Base-by-base conservation (phyloP, 1,284 basidiomycete species). In the Apiotrichum brassicae region DNA sequence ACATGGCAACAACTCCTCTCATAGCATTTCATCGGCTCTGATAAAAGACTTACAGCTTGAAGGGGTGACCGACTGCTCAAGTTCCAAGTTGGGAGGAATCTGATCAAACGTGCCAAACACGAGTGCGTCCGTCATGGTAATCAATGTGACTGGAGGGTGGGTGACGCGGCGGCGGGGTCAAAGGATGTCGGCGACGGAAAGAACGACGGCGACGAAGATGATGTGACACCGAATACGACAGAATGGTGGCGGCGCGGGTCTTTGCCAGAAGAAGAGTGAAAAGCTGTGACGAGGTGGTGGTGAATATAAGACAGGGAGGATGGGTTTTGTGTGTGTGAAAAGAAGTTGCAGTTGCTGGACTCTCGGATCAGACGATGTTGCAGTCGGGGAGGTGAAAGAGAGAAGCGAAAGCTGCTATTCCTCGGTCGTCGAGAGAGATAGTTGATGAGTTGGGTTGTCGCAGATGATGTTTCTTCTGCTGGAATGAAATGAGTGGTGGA, bases 101-200 rank as follows among this genome's bases (percentile, higher is more conserved):
- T 32, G 40, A 26, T 42, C 40, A 16, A 42, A 42, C 12, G 40
- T 30, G 26, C 26, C 26, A 32, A 42, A 42, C 40, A 30, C 28
- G 25, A 42, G 40, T 32, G 40, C 40, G 40, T 42, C 40, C 38
- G 38, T 40, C 38, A 40, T 40, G 38, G 23, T 16, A 18, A n/a
- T 23, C 38, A 40, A 26, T 26, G 25, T 12, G 7, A 18, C 24
- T 23, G 4, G 14, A 30, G 4, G 40, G 26, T 18, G 40, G 40
- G 18, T 42, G 40, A 23, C 40, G 40, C 18, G 40, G 40, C 28
- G 40, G 40, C 26, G 40, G 26, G 7, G 25, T 20, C n/a, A 42
- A 23, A 14, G 12, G 26, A 11, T 42, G 40, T 42, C 40, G 40
- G 19, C 40, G 40, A 42, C 40, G 40, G 19, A 23, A 20, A 12